Percentiles rank a stretch among this genome's conserved stretches.
Conservation (phyloP, 306 rosid genomes). For the Cicer bijugum region DNA sequence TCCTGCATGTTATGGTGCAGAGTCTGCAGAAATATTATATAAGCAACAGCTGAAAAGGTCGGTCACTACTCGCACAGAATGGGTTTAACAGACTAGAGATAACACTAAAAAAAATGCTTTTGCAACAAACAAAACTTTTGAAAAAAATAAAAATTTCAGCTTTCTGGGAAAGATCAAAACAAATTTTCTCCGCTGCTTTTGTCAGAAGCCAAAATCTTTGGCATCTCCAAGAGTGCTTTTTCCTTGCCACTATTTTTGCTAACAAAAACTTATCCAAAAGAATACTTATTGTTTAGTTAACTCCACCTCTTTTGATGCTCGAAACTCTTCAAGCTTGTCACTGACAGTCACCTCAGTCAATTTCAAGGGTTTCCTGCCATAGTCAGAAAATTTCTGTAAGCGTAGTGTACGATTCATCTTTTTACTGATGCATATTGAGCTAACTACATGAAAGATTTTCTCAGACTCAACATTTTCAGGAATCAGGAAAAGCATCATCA, state of each 20-base stretch:
- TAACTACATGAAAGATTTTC: slow-evolving; percentile 22
- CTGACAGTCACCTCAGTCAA: slow-evolving; percentile 92
- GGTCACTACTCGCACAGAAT: slow-evolving; percentile 7
- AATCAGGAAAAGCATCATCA: not conserved
- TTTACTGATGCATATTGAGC: slow-evolving; percentile 21
- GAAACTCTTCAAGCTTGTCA: slow-evolving; percentile 87
- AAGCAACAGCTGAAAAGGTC: slow-evolving; percentile 15
- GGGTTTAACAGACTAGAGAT: not conserved
- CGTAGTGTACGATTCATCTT: not conserved
- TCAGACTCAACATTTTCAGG: slow-evolving; percentile 27
- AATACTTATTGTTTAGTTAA: slow-evolving; percentile 34
- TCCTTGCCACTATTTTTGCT: not conserved
- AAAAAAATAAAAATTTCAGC: not conserved
- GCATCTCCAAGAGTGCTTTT: not conserved
- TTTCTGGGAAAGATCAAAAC: slow-evolving; percentile 1
- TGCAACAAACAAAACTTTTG: not conserved
- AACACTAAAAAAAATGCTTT: not conserved
- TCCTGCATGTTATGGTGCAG: slow-evolving; percentile 2
- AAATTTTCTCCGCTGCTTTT: slow-evolving; percentile 4
- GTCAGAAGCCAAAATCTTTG: slow-evolving; percentile 24
- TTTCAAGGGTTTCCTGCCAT: slow-evolving; percentile 70
- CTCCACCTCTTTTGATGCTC: slow-evolving; percentile 93
- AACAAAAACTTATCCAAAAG: slow-evolving; percentile 18
- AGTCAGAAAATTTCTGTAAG: slow-evolving; percentile 24
- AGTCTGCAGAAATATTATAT: not conserved